Conservation (phyloP, 2,329 filamentous ascomycete genomes). For the Botrytis tulipae region DNA sequence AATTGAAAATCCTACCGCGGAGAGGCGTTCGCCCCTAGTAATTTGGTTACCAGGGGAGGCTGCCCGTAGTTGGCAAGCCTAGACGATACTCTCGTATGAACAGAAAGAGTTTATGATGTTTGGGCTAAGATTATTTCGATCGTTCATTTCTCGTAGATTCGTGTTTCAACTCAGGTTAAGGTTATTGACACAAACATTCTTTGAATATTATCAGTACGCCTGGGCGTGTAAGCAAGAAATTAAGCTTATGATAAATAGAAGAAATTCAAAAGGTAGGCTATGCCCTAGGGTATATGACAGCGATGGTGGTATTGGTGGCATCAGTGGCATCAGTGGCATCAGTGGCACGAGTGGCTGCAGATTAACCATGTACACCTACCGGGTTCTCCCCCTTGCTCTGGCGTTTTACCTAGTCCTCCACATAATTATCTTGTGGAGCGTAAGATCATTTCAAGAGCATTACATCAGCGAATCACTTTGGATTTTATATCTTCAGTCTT, state of each 20-base stretch:
- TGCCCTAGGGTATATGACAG: background rate
- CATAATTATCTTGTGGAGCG: background rate
- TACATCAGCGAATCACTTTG: constrained; percentile 3
- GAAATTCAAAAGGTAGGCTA: background rate
- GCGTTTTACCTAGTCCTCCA: constrained; percentile 1
- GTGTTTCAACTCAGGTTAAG: background rate
- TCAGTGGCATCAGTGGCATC: background rate
- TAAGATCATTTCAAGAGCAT: background rate
- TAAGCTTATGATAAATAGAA: background rate
- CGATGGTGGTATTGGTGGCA: background rate
- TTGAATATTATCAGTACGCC: background rate
- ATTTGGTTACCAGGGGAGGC: background rate
- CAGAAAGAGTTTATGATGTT: background rate
- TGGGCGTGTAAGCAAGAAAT: background rate
- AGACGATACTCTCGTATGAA: background rate
- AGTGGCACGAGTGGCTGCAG: background rate
- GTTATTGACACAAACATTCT: background rate
- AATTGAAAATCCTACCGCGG: background rate
- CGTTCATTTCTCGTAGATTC: background rate
- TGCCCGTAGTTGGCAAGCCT: background rate
- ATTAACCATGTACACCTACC: background rate
- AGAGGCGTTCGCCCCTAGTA: background rate
- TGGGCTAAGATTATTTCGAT: background rate
- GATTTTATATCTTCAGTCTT: constrained; percentile 10
- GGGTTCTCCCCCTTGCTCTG: background rate